Conservation (phyloP, 495 filamentous ascomycete genomes). For the Neurospora sp. region DNA sequence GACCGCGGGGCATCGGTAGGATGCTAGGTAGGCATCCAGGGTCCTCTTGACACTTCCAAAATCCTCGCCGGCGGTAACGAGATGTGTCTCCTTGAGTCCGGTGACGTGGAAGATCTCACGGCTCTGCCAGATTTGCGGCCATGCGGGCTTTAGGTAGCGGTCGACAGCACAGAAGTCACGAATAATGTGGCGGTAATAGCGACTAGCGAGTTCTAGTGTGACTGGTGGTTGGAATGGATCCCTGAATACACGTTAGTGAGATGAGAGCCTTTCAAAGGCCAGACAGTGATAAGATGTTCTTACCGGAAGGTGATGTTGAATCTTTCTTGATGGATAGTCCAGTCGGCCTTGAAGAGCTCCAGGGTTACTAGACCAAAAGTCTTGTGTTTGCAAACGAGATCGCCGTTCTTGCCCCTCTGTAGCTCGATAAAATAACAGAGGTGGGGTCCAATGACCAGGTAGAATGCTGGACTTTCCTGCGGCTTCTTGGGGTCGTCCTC, state of each 20-base stretch:
- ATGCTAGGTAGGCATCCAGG: conserved; percentile 74
- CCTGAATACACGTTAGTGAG: conserved; percentile 28
- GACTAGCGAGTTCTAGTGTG: conserved; percentile 68
- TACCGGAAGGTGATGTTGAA: conserved; percentile 79
- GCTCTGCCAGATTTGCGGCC: conserved; percentile 61
- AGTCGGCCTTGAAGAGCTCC: conserved; percentile 30
- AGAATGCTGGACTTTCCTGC: conserved; percentile 73
- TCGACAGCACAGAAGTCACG: conserved; percentile 61
- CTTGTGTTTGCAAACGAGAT: conserved; percentile 31
- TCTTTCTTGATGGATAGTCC: conserved; percentile 59
- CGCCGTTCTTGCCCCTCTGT: conserved; percentile 40
- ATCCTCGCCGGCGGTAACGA: conserved; percentile 55
- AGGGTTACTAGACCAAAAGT: conserved; percentile 69
- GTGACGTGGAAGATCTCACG: conserved; percentile 55
- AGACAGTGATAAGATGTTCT: conserved; percentile 10
- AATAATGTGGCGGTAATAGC: conserved; percentile 66
- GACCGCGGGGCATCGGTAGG: conserved; percentile 60
- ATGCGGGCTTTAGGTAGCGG: conserved; percentile 72
- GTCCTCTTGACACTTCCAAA: conserved; percentile 74
- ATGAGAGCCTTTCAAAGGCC: background rate
- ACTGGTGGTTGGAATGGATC: conserved; percentile 54
- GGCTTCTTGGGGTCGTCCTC: conserved; percentile 43
- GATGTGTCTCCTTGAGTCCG: conserved; percentile 44
- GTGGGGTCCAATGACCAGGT: conserved; percentile 76
- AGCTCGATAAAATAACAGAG: conserved; percentile 69